phyloP scores from a whole-genome alignment of 306 rosid species.

The Adenanthera pavonina region DNA sequence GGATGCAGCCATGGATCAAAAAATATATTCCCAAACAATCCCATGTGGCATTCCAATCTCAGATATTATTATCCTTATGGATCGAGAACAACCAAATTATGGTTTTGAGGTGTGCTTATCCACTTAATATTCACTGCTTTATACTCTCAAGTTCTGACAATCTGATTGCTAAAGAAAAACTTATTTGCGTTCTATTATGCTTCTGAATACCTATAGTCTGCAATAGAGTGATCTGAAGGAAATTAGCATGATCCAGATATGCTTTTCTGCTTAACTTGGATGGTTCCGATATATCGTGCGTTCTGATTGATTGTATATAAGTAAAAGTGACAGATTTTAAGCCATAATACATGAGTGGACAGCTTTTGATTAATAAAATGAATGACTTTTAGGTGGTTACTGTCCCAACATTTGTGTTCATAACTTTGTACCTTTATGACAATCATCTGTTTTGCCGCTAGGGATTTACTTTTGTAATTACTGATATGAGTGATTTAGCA shows the following conservation, averaged over 20 bases:
- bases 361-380: not conserved
- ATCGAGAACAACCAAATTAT: conserved; percentile 44
- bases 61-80: conserved; percentile 49
- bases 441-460: not conserved
- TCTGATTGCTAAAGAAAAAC: not conserved
- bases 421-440: not conserved
- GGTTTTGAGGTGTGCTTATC: conserved; percentile 62
- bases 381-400: not conserved
- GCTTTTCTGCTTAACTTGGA: not conserved
- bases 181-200: not conserved
- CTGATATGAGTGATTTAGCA: not conserved
- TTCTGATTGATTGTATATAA: not conserved
- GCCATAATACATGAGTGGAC: not conserved
- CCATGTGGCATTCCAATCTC: conserved; percentile 61
- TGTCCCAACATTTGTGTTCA: not conserved
- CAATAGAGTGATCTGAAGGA: not conserved
- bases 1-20: conserved; percentile 74
- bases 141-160: not conserved
- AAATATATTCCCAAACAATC: conserved; percentile 84
- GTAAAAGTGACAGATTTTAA: not conserved
- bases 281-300: not conserved
- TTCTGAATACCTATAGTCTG: conserved; percentile 23
- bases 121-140: conserved; percentile 19
- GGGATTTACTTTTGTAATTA: not conserved
- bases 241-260: not conserved